Evolutionary conservation across 352 stramenopile species (phyloP), one percentile per base, ranked within the genome.

Genomic region (Pilasporangium apinafurcum): DNA sequence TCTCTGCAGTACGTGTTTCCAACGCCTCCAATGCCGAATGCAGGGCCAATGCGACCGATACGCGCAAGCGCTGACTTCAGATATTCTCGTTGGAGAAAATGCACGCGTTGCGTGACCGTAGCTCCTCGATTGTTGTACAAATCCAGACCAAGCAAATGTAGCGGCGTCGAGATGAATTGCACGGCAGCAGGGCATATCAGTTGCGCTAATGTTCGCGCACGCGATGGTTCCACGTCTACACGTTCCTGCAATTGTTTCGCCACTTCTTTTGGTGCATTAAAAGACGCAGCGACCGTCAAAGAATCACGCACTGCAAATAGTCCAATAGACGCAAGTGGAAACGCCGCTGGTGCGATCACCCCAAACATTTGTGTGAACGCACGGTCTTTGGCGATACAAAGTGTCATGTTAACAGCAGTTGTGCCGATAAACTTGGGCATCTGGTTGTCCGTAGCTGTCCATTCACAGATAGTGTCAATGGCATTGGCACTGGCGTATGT

Each of bases 361-460:
- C 87, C 87, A 51, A 96, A 96, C 87, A 96, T 96, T 27, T 74
- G 72, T 29, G 87, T 83, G 49, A 96, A 96, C n/a, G 81, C 83
- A 46, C 78, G 83, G 47, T 96, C 87, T 53, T 96, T 96, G 50
- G 82, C 78, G 40, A 96, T 93, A 47, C 82, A 93, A 34, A 92
- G 65, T 44, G 77, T 82, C 78, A 96, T 94, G 62, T 96, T 96
- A 46, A 95, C 87, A 5, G 79, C 66, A 4, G 86, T 95, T 17
- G 83, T 95, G 51, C 65, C 65, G 26, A 95, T 35, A 51, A 96
- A 95, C 66, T 95, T 95, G 49, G 87, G 86, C 68, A 86, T 78
- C 48, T 89, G 75, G 52, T 59, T 86, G 62, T 95, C 78, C 16
- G 45, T 56, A 24, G 86, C 79, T n/a, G 25, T 52, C 42, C 56